These are phyloP conservation scores for Escallonia rubra DNA, from an alignment of 129 eudicot species.

Conservation along the genomic window DNA sequence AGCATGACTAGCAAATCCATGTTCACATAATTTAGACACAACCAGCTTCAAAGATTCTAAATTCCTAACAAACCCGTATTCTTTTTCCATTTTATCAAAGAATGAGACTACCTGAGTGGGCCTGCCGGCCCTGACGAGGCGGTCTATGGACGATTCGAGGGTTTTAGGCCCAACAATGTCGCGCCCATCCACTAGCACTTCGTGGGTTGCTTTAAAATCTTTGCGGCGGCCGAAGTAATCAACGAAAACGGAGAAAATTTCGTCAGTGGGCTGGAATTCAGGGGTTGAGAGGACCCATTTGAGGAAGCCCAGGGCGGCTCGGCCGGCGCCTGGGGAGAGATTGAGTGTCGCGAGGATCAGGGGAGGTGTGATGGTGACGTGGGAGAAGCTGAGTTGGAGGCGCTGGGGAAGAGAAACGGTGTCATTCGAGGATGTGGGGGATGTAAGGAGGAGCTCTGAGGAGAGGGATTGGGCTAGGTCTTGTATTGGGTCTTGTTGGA, in stretches of 20 bases:
- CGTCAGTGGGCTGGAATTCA: conserved; percentile 40
- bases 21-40: conserved; percentile 60
- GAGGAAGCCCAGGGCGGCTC: conserved; percentile 51
- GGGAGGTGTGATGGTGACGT: conserved; percentile 34
- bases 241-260: conserved; percentile 49
- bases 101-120: conserved; percentile 54
- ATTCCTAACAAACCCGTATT: conserved; percentile 69
- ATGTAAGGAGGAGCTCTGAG: conserved; percentile 54
- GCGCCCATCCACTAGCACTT: conserved; percentile 43
- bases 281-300: conserved; percentile 63
- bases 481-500: conserved; percentile 15
- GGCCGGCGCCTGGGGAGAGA: conserved; percentile 64
- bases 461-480: conserved; percentile 45
- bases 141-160: conserved; percentile 44
- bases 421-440: conserved; percentile 16
- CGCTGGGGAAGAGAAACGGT: conserved; percentile 38
- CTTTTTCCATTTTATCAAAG: conserved; percentile 66
- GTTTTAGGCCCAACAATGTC: conserved; percentile 41
- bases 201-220: conserved; percentile 75
- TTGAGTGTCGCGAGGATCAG: conserved; percentile 52
- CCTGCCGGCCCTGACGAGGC: conserved; percentile 76
- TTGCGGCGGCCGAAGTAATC: conserved; percentile 79
- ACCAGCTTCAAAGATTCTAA: conserved; percentile 47
- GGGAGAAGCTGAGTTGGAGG: conserved; percentile 58
- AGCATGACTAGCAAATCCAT: conserved; percentile 83